A percentile compares a stretch with the other conserved stretches of the same genome.
phyloP scores from a whole-genome alignment of 306 rosid species.

The Ormosia emarginata region DNA sequence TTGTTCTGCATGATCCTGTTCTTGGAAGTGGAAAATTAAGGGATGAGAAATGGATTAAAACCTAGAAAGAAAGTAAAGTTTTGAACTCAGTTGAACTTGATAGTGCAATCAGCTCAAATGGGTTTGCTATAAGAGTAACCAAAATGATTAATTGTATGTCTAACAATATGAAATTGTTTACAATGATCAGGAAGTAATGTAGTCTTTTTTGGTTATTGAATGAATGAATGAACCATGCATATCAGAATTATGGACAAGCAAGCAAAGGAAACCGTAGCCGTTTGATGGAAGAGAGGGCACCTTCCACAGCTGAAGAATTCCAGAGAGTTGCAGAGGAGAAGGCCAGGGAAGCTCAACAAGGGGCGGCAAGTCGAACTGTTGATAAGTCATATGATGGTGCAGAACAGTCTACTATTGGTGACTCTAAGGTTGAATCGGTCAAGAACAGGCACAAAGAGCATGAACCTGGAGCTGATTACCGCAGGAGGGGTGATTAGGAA shows the following conservation, averaged over 20 bases:
- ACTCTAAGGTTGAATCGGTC: constrained; percentile 8
- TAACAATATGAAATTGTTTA: neutral
- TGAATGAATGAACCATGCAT: neutral
- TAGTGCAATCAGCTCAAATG: neutral
- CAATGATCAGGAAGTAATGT: neutral
- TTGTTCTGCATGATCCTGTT: neutral
- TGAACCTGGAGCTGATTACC: neutral
- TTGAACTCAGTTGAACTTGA: neutral
- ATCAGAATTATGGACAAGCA: constrained; percentile 28
- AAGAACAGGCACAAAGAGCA: neutral
- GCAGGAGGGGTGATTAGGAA: neutral
- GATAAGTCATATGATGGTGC: neutral
- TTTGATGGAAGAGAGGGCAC: constrained; percentile 39
- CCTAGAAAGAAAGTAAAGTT: neutral
- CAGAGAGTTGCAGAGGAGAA: constrained; percentile 43
- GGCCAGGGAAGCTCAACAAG: constrained; percentile 18
- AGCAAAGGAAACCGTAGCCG: constrained; percentile 21
- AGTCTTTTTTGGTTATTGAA: neutral
- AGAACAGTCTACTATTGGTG: constrained; percentile 3
- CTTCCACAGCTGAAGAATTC: constrained; percentile 43
- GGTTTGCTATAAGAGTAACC: neutral
- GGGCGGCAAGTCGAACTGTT: neutral
- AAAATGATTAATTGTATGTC: neutral
- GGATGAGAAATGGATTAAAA: neutral
- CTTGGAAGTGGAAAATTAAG: neutral